A percentile compares a stretch with the other conserved stretches of the same genome.
These are phyloP conservation scores for Fusarium siculi DNA, from an alignment of 2,329 filamentous ascomycete genomes.

Conservation along the genomic window DNA sequence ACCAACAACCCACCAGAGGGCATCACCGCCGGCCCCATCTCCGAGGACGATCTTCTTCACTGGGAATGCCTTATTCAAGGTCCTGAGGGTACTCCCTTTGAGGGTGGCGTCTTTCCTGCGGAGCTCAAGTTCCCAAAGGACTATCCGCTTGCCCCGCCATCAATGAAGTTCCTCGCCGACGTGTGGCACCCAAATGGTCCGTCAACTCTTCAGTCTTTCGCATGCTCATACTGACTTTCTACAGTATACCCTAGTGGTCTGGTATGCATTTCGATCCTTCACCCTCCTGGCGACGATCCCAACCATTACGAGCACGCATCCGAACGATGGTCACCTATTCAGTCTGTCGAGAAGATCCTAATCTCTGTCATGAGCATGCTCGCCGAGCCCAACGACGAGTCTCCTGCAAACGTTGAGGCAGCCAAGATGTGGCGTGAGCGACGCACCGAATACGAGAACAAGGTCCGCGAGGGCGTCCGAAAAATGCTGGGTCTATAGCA, in stretches of 20 bases:
- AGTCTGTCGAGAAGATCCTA: slow-evolving; percentile 97
- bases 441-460: slow-evolving; percentile 83
- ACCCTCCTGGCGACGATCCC: slow-evolving; percentile 94
- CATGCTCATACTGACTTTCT: neutral
- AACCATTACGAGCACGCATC: slow-evolving; percentile 98
- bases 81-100: slow-evolving; percentile 94
- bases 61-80: slow-evolving; percentile 98
- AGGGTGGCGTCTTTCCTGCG: slow-evolving; percentile 94
- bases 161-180: slow-evolving; percentile 94
- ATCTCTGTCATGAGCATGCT: slow-evolving; percentile 99
- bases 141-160: slow-evolving; percentile 95
- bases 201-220: slow-evolving; percentile 28
- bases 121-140: slow-evolving; percentile 95
- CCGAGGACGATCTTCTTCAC: slow-evolving; percentile 92
- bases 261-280: slow-evolving; percentile 98
- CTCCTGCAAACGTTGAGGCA: slow-evolving; percentile 94
- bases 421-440: slow-evolving; percentile 96
- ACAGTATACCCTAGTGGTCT: slow-evolving; percentile 92
- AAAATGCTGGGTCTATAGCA: slow-evolving; percentile 77
- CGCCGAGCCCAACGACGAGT: slow-evolving; percentile 95
- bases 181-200: slow-evolving; percentile 97
- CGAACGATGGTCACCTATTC: slow-evolving; percentile 96
- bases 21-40: slow-evolving; percentile 92
- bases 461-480: slow-evolving; percentile 84
- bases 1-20: slow-evolving; percentile 97